phyloP scores from a whole-genome alignment of 2,329 filamentous ascomycete genomes.

The Epichloe gansuensis region DNA sequence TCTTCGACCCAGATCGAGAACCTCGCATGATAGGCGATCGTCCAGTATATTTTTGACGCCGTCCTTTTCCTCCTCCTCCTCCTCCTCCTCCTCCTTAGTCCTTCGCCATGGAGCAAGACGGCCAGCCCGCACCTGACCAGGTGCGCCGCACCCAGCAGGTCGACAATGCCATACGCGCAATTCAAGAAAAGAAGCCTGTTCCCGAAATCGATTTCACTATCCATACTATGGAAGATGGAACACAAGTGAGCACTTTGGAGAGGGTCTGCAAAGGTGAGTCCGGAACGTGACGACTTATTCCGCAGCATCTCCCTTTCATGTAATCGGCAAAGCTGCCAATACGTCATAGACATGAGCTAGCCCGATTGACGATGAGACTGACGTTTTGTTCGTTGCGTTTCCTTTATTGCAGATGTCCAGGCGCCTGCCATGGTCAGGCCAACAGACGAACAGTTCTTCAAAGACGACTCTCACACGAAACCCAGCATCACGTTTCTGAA shows the following conservation, averaged over 20 bases:
- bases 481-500: constrained; percentile 91
- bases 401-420: constrained; percentile 66
- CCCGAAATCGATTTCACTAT: constrained; percentile 98
- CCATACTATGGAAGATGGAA: constrained; percentile 96
- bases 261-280: constrained; percentile 91
- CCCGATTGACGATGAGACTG: constrained; percentile 3
- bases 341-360: neutral
- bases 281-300: neutral
- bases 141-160: constrained; percentile 49
- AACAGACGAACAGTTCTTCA: constrained; percentile 88
- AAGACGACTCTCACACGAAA: constrained; percentile 72
- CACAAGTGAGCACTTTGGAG: constrained; percentile 88
- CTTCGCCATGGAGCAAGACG: constrained; percentile 35
- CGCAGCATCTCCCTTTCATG: neutral
- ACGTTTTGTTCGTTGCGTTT: constrained; percentile 5
- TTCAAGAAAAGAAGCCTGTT: constrained; percentile 86
- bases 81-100: neutral
- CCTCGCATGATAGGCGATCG: neutral
- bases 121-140: constrained; percentile 23
- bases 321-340: neutral
- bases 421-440: constrained; percentile 88
- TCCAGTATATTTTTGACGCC: neutral
- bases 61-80: neutral
- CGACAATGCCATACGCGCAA: constrained; percentile 83
- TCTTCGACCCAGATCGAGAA: neutral